phyloP scores from a whole-genome alignment of 805 yeast genomes.

The Suhomyces tanzawaensis region DNA sequence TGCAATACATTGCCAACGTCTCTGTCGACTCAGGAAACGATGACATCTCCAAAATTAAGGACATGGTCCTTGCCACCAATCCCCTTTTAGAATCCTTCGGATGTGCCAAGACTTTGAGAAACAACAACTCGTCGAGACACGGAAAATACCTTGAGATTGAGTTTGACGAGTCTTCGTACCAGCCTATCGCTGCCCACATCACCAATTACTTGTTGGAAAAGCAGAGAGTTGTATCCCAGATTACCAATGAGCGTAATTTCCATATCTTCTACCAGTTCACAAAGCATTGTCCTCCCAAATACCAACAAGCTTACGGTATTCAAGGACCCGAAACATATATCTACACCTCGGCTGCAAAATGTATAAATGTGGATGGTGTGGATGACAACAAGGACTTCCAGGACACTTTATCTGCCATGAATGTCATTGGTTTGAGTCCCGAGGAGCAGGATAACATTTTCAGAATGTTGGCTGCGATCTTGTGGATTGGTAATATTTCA shows the following conservation, averaged over 20 bases:
- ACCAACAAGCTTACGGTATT: constrained; percentile 82
- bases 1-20: constrained; percentile 94
- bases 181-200: constrained; percentile 93
- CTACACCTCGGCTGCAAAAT: constrained; percentile 83
- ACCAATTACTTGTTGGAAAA: constrained; percentile 93
- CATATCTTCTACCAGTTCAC: constrained; percentile 96
- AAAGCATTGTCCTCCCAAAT: constrained; percentile 81
- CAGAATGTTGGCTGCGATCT: constrained; percentile 74
- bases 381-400: constrained; percentile 78
- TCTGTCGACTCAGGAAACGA: constrained; percentile 61
- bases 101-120: constrained; percentile 88
- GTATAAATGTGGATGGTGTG: constrained; percentile 81
- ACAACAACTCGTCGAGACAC: constrained; percentile 87
- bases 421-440: constrained; percentile 75
- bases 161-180: constrained; percentile 68
- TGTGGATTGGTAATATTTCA: constrained; percentile 93
- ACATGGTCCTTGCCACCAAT: constrained; percentile 96
- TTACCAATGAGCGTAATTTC: constrained; percentile 88
- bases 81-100: constrained; percentile 90
- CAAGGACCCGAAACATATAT: constrained; percentile 92
- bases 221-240: constrained; percentile 95
- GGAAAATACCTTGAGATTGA: constrained; percentile 91
- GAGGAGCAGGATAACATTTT: constrained; percentile 89
- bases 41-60: constrained; percentile 84
- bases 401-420: constrained; percentile 86